Conservation (phyloP, 2,329 filamentous ascomycete species). For the Ophiostoma sp. region DNA sequence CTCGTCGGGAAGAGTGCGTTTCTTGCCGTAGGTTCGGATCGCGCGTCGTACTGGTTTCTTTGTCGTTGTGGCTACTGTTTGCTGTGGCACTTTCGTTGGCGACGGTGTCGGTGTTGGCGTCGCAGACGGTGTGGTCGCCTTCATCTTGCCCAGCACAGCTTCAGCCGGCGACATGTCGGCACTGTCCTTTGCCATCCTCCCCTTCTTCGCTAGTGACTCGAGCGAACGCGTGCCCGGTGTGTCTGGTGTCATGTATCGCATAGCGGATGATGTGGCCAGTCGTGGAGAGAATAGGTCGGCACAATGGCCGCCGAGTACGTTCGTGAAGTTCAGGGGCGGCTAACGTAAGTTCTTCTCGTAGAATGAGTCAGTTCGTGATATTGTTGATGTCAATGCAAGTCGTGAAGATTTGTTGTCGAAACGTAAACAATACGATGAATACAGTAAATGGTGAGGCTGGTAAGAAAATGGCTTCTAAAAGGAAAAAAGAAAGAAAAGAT, state of each 20-base stretch:
- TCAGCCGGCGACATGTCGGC: background rate
- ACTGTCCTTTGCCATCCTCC: conserved; percentile 21
- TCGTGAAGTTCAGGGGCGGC: background rate
- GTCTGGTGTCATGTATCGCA: conserved; percentile 28
- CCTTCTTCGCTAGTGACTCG: conserved; percentile 22
- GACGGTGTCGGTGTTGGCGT: conserved; percentile 15
- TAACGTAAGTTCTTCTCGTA: background rate
- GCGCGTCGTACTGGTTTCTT: conserved; percentile 21
- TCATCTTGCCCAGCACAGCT: background rate
- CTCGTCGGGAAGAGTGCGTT: conserved; percentile 20
- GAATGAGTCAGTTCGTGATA: background rate
- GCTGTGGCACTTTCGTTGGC: background rate
- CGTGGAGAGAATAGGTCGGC: background rate
- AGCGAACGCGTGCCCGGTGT: conserved; percentile 26
- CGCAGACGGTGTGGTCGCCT: conserved; percentile 9
- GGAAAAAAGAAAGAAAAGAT: background rate
- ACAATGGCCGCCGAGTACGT: background rate
- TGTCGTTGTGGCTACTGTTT: background rate
- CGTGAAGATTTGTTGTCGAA: background rate
- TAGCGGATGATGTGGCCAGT: conserved; percentile 6
- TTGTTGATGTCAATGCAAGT: background rate
- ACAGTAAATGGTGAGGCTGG: background rate
- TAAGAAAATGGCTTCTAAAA: background rate
- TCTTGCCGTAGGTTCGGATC: conserved; percentile 30
- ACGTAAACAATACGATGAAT: background rate